These are phyloP conservation scores for Dendrobium huoshanense DNA, from an alignment of 106 monocot species.

Conservation along the genomic window DNA sequence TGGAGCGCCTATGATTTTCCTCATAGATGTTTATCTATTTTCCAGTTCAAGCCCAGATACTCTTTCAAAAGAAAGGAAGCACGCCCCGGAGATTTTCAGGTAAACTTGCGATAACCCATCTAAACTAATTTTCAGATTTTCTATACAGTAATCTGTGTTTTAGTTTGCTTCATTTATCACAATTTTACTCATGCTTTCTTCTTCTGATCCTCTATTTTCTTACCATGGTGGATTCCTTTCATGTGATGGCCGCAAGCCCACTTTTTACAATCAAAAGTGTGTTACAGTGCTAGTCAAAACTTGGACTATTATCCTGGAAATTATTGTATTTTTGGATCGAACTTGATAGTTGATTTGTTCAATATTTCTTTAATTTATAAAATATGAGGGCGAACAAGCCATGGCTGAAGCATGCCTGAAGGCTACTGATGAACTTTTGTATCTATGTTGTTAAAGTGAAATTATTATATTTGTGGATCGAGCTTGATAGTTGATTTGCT, in stretches of 20 bases:
- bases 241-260: not conserved
- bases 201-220: not conserved
- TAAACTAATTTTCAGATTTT: conserved; percentile 1
- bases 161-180: not conserved
- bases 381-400: no score
- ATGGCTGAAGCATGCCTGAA: not conserved
- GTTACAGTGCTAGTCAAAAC: no score
- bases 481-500: no score
- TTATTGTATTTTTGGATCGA: not conserved
- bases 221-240: not conserved
- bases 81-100: conserved; percentile 85
- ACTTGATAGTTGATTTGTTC: no score
- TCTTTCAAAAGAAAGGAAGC: conserved; percentile 89
- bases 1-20: not conserved
- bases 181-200: not conserved
- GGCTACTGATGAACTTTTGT: not conserved
- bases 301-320: no score
- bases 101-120: conserved; percentile 11
- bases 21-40: conserved; percentile 6
- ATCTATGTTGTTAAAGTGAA: not conserved
- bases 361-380: no score
- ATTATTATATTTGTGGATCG: not conserved
- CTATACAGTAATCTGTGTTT: not conserved
- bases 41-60: conserved; percentile 90
- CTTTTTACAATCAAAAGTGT: not conserved